phyloP scores from a whole-genome alignment of 345 rosid species.

The Rhodomyrtus tomentosa region DNA sequence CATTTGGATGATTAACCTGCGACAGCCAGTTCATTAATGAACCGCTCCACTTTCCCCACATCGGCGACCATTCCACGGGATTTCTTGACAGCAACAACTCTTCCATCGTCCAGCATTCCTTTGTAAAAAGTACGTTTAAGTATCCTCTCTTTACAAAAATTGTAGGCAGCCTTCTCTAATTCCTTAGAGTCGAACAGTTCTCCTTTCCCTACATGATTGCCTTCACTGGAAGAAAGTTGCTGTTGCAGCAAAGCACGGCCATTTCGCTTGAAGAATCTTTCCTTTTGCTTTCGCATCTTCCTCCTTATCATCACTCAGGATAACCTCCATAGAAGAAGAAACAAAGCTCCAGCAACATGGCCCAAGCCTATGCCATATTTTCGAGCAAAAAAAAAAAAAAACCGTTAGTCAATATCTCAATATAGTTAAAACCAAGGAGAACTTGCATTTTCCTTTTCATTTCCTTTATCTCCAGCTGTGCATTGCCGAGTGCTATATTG shows the following conservation, averaged over 20 bases:
- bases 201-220: background rate
- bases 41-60: background rate
- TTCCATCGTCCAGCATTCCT: conserved; percentile 3
- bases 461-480: too few species aligned
- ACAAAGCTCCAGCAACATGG: background rate
- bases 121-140: conserved; percentile 6
- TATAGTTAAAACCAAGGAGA: too few species aligned
- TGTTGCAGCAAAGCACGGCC: conserved; percentile 2
- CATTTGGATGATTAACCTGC: background rate
- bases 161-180: background rate
- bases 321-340: background rate
- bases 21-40: background rate
- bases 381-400: too few species aligned
- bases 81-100: background rate
- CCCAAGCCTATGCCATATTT: background rate
- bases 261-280: background rate
- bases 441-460: too few species aligned
- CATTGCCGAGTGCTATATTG: too few species aligned
- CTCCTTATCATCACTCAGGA: background rate
- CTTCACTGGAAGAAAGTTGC: background rate
- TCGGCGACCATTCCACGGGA: background rate
- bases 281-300: background rate
- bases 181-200: background rate
- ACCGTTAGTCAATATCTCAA: background rate
- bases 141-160: background rate